Evolutionary conservation across 805 yeast species (phyloP).

Genomic region (Komagataella kurtzmanii): DNA sequence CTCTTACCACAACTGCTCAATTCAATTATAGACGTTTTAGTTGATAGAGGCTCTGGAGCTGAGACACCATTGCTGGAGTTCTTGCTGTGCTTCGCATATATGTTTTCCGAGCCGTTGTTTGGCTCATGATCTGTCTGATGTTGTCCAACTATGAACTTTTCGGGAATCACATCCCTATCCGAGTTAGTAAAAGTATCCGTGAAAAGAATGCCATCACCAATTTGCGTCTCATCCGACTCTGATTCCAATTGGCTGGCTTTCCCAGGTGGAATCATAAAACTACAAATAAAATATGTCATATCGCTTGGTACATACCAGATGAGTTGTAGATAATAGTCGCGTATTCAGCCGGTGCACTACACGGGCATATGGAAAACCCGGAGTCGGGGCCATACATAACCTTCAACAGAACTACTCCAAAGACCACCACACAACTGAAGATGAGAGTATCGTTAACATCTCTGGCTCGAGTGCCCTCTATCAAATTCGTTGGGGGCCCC

Average conservation of each 20-base stretch:
- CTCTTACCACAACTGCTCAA: neutral
- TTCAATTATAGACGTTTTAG: too few species aligned
- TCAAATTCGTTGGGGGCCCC: conserved; percentile 80
- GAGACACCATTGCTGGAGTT: neutral
- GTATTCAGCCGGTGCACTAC: neutral
- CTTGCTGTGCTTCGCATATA: conserved; percentile 4
- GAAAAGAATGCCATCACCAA: neutral
- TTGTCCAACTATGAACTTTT: neutral
- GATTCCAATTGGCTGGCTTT: neutral
- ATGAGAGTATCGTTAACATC: conserved; percentile 18
- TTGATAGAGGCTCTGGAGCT: too few species aligned
- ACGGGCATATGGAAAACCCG: neutral
- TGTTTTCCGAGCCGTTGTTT: conserved; percentile 3
- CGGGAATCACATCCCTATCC: neutral
- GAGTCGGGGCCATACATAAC: neutral
- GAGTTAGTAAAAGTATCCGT: neutral
- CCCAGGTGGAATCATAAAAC: neutral
- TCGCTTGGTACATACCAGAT: neutral
- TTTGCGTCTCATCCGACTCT: neutral
- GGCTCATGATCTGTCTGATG: neutral
- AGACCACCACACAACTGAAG: neutral
- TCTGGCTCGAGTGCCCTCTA: conserved; percentile 45
- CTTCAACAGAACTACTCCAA: neutral
- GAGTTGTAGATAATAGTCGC: neutral
- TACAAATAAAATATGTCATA: neutral